Evolutionary conservation across 208 protist genomes (phyloP).

Genomic region (Trichomonas vaginalis): DNA sequence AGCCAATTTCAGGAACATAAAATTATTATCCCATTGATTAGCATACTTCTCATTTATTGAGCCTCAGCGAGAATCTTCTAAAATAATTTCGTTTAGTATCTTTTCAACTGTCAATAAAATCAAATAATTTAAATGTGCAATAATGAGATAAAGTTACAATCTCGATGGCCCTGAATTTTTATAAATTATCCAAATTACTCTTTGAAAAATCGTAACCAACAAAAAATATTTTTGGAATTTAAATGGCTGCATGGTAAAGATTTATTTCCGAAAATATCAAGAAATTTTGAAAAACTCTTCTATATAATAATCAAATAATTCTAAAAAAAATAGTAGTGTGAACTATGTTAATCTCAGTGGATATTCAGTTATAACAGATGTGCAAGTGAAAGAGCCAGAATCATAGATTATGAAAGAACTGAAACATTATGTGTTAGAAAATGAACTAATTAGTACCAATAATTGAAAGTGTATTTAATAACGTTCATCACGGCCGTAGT

Average conservation of each 20-base stretch:
- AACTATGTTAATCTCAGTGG: background rate
- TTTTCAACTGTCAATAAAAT: background rate
- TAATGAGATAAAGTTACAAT: background rate
- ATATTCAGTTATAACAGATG: background rate
- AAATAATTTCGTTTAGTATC: background rate
- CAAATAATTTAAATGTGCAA: background rate
- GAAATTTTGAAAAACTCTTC: background rate
- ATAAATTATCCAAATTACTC: background rate
- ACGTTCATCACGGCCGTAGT: background rate
- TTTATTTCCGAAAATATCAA: background rate
- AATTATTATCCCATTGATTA: background rate
- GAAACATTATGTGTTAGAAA: too few relatives aligned
- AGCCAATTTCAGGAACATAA: background rate
- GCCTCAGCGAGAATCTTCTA: background rate
- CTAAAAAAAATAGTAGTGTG: background rate
- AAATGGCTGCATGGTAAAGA: background rate
- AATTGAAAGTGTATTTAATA: background rate
- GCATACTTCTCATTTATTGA: background rate
- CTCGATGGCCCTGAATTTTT: background rate
- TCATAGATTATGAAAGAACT: background rate
- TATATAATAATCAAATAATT: background rate
- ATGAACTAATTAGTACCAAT: too few relatives aligned
- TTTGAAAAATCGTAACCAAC: background rate
- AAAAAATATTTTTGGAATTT: background rate
- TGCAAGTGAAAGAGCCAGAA: background rate